Percentiles rank a stretch among this genome's conserved stretches.
Evolutionary conservation across 2,329 filamentous ascomycete genomes (phyloP).

Genomic region (Sporothrix dimorphospora): DNA sequence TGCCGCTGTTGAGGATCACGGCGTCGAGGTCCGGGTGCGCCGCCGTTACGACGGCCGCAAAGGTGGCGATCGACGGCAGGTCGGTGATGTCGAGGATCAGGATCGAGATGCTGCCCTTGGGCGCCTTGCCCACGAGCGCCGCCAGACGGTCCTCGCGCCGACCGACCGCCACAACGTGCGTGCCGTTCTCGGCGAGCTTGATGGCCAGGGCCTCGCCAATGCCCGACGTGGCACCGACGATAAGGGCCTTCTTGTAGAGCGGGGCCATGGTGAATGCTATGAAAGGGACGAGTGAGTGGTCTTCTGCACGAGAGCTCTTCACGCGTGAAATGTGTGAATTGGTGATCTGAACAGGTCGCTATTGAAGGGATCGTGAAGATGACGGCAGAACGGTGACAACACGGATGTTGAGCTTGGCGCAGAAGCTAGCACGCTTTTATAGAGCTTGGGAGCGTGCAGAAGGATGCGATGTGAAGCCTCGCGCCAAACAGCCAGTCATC

Average conservation of each 20-base stretch:
- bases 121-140: slow-evolving; percentile 39
- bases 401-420: neutral
- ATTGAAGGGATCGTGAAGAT: neutral
- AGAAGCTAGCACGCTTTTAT: neutral
- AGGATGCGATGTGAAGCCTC: neutral
- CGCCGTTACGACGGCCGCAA: slow-evolving; percentile 40
- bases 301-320: neutral
- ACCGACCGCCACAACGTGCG: slow-evolving; percentile 51
- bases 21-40: slow-evolving; percentile 53
- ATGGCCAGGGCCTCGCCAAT: slow-evolving; percentile 52
- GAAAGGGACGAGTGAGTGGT: neutral
- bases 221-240: slow-evolving; percentile 56
- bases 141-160: slow-evolving; percentile 52
- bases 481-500: neutral
- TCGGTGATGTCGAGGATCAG: slow-evolving; percentile 49
- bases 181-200: slow-evolving; percentile 43
- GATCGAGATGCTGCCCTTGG: slow-evolving; percentile 32
- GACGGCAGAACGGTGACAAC: neutral
- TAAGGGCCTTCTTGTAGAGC: slow-evolving; percentile 52
- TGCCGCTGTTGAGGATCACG: slow-evolving; percentile 55
- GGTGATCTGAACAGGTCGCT: neutral
- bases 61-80: slow-evolving; percentile 43
- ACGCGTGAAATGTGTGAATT: neutral
- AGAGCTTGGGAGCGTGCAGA: neutral
- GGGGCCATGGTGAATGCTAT: slow-evolving; percentile 27